phyloP scores from a whole-genome alignment of 2,329 filamentous ascomycete species.

The Aspergillus fischeri region DNA sequence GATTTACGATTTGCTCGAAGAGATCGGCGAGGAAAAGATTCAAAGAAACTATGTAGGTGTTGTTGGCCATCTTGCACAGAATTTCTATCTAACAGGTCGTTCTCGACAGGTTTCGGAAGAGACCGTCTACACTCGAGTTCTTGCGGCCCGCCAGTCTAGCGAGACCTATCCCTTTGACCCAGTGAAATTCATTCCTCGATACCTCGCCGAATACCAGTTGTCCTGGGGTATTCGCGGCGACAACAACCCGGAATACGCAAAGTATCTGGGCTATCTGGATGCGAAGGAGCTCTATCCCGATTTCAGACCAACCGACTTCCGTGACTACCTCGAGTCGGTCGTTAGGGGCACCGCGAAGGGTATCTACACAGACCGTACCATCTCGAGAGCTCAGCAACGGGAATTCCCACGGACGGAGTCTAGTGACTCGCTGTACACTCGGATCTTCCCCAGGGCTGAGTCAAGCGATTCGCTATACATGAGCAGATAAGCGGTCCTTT shows the following conservation, averaged over 20 bases:
- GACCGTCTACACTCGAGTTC: conserved; percentile 31
- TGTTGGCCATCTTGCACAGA: background rate
- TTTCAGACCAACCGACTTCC: conserved; percentile 39
- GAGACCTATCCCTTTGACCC: conserved; percentile 37
- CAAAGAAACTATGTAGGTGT: conserved; percentile 36
- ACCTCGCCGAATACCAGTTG: conserved; percentile 43
- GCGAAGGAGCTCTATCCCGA: conserved; percentile 54
- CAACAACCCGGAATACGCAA: conserved; percentile 50
- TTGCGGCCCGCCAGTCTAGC: conserved; percentile 30
- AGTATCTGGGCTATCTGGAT: conserved; percentile 53
- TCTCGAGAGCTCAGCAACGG: conserved; percentile 34
- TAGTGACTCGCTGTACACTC: conserved; percentile 32
- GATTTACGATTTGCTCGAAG: conserved; percentile 46
- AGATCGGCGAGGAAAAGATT: conserved; percentile 47
- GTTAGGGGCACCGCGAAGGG: conserved; percentile 39
- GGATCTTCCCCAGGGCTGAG: conserved; percentile 33
- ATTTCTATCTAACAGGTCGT: background rate
- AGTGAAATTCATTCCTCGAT: conserved; percentile 32
- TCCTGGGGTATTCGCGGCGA: conserved; percentile 50
- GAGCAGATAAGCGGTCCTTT: conserved; percentile 21
- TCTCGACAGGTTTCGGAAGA: conserved; percentile 29
- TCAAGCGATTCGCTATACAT: conserved; percentile 35
- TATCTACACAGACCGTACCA: conserved; percentile 33
- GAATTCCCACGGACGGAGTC: conserved; percentile 35
- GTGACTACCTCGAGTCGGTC: conserved; percentile 39